Base-by-base conservation (phyloP, 2,329 filamentous ascomycete genomes). In the Calonectria pauciramosa region DNA sequence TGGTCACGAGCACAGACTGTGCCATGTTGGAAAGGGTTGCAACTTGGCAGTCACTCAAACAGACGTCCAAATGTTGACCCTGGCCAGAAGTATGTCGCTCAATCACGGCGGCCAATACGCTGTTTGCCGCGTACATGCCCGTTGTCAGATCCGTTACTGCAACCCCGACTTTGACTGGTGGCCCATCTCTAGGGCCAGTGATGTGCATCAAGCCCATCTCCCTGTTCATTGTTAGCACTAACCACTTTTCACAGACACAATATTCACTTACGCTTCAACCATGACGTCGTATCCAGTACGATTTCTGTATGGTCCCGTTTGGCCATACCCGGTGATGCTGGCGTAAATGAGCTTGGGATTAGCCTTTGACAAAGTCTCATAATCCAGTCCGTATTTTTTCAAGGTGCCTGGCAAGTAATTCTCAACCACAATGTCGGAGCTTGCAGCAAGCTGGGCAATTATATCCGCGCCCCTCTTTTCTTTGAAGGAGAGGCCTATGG, bases 151-250 rank as follows among this genome's bases (percentile, higher is more conserved):
- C 56, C 10, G 56, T 63, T 1, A 63, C 56, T 28, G 34, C 56
- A 28, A 63, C 56, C 3, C 56, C 56, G 3, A 41, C 56, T 18
- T 41, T 63, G 3, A 63, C 56, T 28, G 56, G 56, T 20, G 56
- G 56, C 20, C 56, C 34, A 28, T 63, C 56, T 4, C 56, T 26
- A 1, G 56, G 56, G 16, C 56, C 56, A 30, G 56, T 63, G n/a
- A 63, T 63, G 34, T 63, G 56, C 56, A 63, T 63, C 9, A 63
- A 30, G 3, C 56, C 56, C 56, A 63, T 63, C 26, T 63, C 56
- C 4, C 56, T 63, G 9, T 2, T 28, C 9, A 3, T 18, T 2
- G 30, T 63, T 28, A 63, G 56, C n/a, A 18, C 23, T 1, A 1
- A 13, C 0, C 1, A 2, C 3, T 26, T 26, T 23, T 7, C 2